These are phyloP conservation scores for Daedaleopsis sinensis DNA, from an alignment of 768 basidiomycete species.

Conservation along the genomic window DNA sequence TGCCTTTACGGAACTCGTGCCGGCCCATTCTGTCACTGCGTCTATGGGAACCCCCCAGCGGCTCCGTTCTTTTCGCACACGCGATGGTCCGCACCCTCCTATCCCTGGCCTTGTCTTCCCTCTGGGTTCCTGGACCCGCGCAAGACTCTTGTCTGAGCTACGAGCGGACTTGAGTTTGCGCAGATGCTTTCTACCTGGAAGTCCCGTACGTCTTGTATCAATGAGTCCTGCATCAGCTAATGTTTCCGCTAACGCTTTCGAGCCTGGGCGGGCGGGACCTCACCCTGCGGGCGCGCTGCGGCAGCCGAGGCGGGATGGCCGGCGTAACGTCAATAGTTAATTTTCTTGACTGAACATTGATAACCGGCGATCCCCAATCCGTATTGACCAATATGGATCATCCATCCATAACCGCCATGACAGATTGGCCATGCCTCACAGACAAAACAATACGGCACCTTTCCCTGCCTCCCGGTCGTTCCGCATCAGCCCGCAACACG, in stretches of 20 bases:
- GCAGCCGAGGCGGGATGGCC: slow-evolving; percentile 7
- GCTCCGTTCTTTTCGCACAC: slow-evolving; percentile 22
- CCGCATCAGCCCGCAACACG: slow-evolving; percentile 17
- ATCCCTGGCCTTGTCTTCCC: slow-evolving; percentile 7
- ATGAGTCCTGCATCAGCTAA: too few relatives aligned
- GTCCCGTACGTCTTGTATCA: neutral
- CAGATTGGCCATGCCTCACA: slow-evolving; percentile 22
- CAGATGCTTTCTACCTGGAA: slow-evolving; percentile 4
- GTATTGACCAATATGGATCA: slow-evolving; percentile 19
- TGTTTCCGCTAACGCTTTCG: too few relatives aligned
- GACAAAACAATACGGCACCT: slow-evolving; percentile 20
- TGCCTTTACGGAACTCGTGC: slow-evolving; percentile 11
- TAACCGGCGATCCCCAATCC: slow-evolving; percentile 19
- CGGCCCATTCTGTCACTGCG: slow-evolving; percentile 8
- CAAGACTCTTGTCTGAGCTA: neutral
- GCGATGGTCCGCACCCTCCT: slow-evolving; percentile 3
- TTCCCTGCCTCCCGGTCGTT: slow-evolving; percentile 18
- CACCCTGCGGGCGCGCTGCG: neutral
- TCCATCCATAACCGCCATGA: slow-evolving; percentile 18
- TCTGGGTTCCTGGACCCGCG: neutral
- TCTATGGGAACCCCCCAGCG: slow-evolving; percentile 16
- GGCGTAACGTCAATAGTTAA: slow-evolving; percentile 9
- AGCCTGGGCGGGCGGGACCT: too few relatives aligned
- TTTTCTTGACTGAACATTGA: slow-evolving; percentile 6
- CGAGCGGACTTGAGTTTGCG: neutral